Percentiles rank a stretch among this genome's conserved stretches.
Conservation (phyloP, 1,284 basidiomycete species). For the Singerocomus rubriflavus region DNA sequence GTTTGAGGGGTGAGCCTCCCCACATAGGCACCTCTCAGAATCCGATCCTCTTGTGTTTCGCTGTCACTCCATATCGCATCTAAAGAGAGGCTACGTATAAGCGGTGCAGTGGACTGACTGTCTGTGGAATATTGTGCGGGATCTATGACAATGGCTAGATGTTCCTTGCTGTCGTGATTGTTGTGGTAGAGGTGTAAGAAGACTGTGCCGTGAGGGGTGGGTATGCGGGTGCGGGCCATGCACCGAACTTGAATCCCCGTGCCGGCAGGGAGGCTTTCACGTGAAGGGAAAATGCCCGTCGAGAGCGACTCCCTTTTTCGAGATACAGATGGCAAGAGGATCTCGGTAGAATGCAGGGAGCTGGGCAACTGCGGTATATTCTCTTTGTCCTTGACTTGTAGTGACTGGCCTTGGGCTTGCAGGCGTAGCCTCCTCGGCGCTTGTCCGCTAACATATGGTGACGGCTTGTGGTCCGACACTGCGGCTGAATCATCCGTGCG, state of each 20-base stretch:
- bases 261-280: constrained; percentile 13
- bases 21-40: constrained; percentile 92
- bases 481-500: constrained; percentile 39
- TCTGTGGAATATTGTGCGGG: constrained; percentile 68
- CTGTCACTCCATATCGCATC: constrained; percentile 83
- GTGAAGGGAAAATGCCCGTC: constrained; percentile 8
- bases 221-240: constrained; percentile 95
- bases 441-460: constrained; percentile 67
- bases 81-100: constrained; percentile 80
- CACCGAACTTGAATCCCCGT: constrained; percentile 67
- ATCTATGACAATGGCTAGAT: constrained; percentile 96
- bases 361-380: constrained; percentile 30
- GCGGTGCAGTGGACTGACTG: constrained; percentile 38
- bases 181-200: constrained; percentile 97
- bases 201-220: constrained; percentile 91
- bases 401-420: constrained; percentile 25
- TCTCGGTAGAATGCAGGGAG: constrained; percentile 24
- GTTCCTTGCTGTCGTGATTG: constrained; percentile 88
- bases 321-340: constrained; percentile 30
- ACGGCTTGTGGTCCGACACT: constrained; percentile 39
- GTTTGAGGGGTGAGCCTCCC: constrained; percentile 70
- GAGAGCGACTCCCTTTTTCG: constrained; percentile 7
- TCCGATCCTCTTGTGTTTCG: constrained; percentile 93
- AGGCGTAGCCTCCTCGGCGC: constrained; percentile 62
- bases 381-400: constrained; percentile 24